Conservation (phyloP, 331 rosid species). For the Malus hybrid region DNA sequence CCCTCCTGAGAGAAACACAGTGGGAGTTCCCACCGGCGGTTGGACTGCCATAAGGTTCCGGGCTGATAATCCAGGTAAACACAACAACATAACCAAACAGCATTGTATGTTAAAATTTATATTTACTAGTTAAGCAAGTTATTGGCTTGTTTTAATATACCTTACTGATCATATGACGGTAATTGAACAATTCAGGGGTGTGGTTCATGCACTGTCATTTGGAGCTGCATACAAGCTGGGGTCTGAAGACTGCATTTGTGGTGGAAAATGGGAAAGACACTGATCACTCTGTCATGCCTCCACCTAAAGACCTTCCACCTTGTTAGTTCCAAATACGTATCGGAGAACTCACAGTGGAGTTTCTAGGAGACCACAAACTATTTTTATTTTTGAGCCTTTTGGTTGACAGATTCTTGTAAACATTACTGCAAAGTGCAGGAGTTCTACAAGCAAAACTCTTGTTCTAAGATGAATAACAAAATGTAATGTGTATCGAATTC, state of each 20-base stretch:
- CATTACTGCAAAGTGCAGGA: neutral
- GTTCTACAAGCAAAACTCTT: neutral
- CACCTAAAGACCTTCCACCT: slow-evolving; percentile 33
- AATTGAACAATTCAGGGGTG: slow-evolving; percentile 11
- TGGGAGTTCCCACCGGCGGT: slow-evolving; percentile 63
- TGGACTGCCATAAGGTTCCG: slow-evolving; percentile 62
- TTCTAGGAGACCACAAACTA: neutral
- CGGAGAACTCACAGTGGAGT: neutral
- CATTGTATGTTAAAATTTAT: too few species aligned
- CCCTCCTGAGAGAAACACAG: slow-evolving; percentile 61
- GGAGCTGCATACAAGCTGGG: slow-evolving; percentile 35
- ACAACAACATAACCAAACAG: neutral
- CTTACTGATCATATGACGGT: neutral
- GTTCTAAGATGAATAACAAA: neutral
- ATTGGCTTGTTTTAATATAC: neutral
- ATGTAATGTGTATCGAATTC: neutral
- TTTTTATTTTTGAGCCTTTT: neutral
- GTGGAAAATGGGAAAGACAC: slow-evolving; percentile 24
- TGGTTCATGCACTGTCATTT: slow-evolving; percentile 44
- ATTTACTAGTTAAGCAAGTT: neutral
- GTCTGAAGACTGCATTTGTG: slow-evolving; percentile 33
- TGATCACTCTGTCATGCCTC: slow-evolving; percentile 22
- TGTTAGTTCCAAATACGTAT: slow-evolving; percentile 1
- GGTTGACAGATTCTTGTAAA: neutral
- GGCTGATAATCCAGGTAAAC: slow-evolving; percentile 65